Base-by-base conservation (phyloP, 768 basidiomycete species). In the Grammothele lineata region DNA sequence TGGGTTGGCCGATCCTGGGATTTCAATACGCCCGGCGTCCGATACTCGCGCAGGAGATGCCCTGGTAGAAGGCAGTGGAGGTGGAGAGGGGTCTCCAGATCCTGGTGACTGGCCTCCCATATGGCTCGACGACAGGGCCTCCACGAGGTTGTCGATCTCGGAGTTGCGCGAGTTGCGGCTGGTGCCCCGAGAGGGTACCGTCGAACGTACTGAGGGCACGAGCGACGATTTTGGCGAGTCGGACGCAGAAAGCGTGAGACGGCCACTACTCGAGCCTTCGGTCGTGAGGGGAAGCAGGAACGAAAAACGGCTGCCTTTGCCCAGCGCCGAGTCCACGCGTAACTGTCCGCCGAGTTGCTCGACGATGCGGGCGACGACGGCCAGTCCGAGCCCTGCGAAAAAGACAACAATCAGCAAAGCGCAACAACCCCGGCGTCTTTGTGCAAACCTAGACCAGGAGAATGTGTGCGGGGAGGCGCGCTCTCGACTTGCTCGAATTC, bases 331-430 rank as follows among this genome's bases (percentile, higher is more conserved):
- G 47, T 89, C 85, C 3, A 88, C 87, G 5, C 85, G 78, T 2
- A 92, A 73, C 61, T 87, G 87, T 3, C 88, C 89, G 0, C 80
- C 83, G 1, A 90, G 73, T 51, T 87, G 87, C 55, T 84, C 81
- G 3, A 90, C 83, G 34, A 90, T 87, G 14, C 87, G 73, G 0
- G 86, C 85, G 10, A 91, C 88, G 5, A 89, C 84, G 3, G 89
- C 88, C 24, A 90, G 69, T 3, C 88, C 88, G 12, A 91, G 72
- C 5, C 87, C 86, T 72, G 40, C 4, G 12, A 32, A 25, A 8
- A 17, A 4, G 11, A 26, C 6, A 14, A 12, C 2, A 21, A n/a
- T n/a, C n/a, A n/a, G n/a, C n/a, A n/a, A n/a, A n/a, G n/a, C n/a
- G n/a, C n/a, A n/a, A n/a, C n/a, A n/a, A n/a, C n/a, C n/a, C n/a